These are phyloP conservation scores for Sporothrix pallida DNA, from an alignment of 2,329 filamentous ascomycete genomes.

Conservation along the genomic window DNA sequence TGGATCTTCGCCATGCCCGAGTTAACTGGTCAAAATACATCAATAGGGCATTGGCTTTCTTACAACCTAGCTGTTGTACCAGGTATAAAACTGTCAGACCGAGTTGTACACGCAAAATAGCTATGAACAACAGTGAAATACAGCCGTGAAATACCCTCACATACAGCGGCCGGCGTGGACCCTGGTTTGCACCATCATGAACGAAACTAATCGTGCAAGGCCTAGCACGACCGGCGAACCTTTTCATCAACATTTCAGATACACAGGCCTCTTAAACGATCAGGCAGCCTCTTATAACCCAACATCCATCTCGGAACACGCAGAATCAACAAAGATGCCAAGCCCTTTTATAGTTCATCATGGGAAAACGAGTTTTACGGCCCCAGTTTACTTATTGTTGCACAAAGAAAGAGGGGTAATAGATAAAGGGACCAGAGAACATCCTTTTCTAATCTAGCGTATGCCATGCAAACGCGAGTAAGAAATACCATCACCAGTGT, in stretches of 20 bases:
- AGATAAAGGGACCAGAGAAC: neutral
- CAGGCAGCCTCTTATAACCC: neutral
- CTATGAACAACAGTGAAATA: neutral
- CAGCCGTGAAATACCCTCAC: no score
- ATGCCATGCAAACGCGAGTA: neutral
- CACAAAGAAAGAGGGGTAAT: constrained; percentile 17
- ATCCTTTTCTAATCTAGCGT: neutral
- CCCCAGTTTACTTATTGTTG: constrained; percentile 14
- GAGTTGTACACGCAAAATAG: neutral
- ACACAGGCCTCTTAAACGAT: neutral
- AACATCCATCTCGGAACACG: neutral
- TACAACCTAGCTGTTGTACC: neutral
- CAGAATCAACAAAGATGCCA: neutral
- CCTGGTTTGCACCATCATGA: neutral
- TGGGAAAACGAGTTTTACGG: no score
- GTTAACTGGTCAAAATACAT: neutral
- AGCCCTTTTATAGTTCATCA: constrained; percentile 4
- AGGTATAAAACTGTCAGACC: neutral
- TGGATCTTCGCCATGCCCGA: neutral
- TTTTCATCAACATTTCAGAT: neutral
- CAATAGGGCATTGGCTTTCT: neutral
- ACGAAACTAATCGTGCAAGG: neutral
- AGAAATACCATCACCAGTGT: neutral
- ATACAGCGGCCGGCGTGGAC: no score
- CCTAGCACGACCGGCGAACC: neutral